A percentile compares a stretch with the other conserved stretches of the same genome.
phyloP scores from a whole-genome alignment of 139 green algal genomes.

The Haematococcus lacustris region DNA sequence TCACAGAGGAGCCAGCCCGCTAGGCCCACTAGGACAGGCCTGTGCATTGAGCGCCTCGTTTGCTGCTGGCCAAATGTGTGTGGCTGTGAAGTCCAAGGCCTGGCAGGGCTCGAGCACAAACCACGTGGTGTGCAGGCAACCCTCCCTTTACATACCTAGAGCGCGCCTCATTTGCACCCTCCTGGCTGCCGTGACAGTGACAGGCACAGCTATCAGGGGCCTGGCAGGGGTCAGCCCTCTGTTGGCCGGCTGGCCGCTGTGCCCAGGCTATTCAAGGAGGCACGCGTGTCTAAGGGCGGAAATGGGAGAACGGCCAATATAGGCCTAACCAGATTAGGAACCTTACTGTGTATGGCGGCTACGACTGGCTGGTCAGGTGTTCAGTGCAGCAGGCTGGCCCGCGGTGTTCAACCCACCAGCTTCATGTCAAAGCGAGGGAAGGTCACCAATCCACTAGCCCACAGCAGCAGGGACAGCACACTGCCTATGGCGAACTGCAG shows the following conservation, averaged over 20 bases:
- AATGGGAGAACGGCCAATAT: background rate
- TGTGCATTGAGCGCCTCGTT: too few species aligned
- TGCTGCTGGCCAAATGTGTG: too few species aligned
- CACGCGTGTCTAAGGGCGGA: too few species aligned
- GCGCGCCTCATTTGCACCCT: too few species aligned
- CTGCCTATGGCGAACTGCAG: conserved; percentile 73
- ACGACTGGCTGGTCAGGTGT: background rate
- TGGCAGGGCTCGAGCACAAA: too few species aligned
- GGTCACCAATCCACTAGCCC: conserved; percentile 59
- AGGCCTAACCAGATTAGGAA: background rate
- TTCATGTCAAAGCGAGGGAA: conserved; percentile 40
- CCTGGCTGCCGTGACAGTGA: too few species aligned
- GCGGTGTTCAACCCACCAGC: conserved; percentile 20
- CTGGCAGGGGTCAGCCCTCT: background rate
- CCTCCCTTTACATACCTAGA: too few species aligned
- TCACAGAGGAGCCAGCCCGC: too few species aligned
- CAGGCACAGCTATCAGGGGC: background rate
- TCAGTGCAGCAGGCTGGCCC: background rate
- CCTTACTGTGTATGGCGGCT: background rate
- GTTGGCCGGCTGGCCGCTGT: background rate
- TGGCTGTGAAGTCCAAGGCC: too few species aligned
- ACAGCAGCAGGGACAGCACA: conserved; percentile 56
- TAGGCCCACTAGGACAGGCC: too few species aligned
- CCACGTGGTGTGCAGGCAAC: too few species aligned
- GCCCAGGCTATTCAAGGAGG: too few species aligned